These are phyloP conservation scores for Pythium aphanidermatum DNA, from an alignment of 352 stramenopile genomes.

Conservation along the genomic window DNA sequence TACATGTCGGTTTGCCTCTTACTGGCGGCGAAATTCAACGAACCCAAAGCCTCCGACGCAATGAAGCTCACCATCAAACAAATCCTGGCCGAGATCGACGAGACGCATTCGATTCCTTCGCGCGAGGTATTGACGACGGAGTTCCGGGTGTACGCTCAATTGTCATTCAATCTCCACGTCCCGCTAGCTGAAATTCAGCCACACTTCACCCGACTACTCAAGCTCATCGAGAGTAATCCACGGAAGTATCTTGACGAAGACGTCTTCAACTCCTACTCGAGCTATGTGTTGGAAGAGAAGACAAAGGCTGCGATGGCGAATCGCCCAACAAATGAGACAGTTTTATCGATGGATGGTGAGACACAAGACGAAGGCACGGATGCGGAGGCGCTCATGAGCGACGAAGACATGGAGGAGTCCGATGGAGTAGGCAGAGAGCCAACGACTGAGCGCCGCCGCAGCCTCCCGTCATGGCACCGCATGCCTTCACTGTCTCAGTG, in stretches of 20 bases:
- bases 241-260: constrained; percentile 87
- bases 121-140: constrained; percentile 83
- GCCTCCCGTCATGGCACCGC: constrained; percentile 44
- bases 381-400: constrained; percentile 54
- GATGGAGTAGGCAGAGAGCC: constrained; percentile 20
- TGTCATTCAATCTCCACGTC: constrained; percentile 87
- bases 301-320: constrained; percentile 21
- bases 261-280: constrained; percentile 72
- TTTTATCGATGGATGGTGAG: constrained; percentile 28
- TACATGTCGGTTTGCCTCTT: constrained; percentile 95
- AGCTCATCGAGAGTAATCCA: constrained; percentile 83
- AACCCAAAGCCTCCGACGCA: constrained; percentile 58
- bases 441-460: constrained; percentile 3
- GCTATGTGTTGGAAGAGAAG: constrained; percentile 63
- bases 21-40: constrained; percentile 92
- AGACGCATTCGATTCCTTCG: constrained; percentile 71
- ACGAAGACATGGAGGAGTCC: constrained; percentile 37
- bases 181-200: constrained; percentile 70
- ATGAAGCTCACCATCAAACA: constrained; percentile 60
- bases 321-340: constrained; percentile 11
- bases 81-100: constrained; percentile 74
- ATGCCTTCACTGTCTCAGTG: constrained; percentile 69
- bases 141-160: constrained; percentile 87
- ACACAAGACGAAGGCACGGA: constrained; percentile 60
- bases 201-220: constrained; percentile 84